phyloP scores from a whole-genome alignment of 305 asterid genomes.

The Rubia balearica region DNA sequence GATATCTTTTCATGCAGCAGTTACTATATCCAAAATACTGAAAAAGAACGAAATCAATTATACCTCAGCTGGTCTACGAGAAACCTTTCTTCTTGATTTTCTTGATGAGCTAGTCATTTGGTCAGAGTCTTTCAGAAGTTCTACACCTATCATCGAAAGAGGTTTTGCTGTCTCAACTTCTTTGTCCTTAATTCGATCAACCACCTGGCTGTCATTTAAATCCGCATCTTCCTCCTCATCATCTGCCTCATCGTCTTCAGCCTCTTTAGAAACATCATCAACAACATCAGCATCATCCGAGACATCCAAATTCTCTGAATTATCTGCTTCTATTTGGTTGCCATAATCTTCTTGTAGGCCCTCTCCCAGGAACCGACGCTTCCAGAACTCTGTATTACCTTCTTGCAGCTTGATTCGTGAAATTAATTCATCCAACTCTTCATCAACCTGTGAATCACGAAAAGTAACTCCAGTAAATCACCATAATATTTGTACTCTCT shows the following conservation, averaged over 20 bases:
- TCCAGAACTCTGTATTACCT: slow-evolving; percentile 98
- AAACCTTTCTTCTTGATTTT: slow-evolving; percentile 61
- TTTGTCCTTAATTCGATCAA: slow-evolving; percentile 71
- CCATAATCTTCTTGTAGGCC: slow-evolving; percentile 55
- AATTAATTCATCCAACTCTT: slow-evolving; percentile 82
- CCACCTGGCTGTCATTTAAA: slow-evolving; percentile 67
- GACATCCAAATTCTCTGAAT: slow-evolving; percentile 44
- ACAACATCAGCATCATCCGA: slow-evolving; percentile 58
- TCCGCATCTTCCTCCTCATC: slow-evolving; percentile 78
- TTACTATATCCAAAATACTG: slow-evolving; percentile 12
- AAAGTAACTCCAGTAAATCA: background rate
- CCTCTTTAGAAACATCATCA: slow-evolving; percentile 32
- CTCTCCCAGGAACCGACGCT: slow-evolving; percentile 92
- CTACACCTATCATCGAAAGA: slow-evolving; percentile 97
- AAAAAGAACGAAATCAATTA: background rate
- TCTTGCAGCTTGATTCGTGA: slow-evolving; percentile 86
- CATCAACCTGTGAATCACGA: slow-evolving; percentile 55
- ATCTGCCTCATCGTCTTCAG: slow-evolving; percentile 31
- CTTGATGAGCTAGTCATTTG: slow-evolving; percentile 62
- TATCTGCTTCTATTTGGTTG: slow-evolving; percentile 47
- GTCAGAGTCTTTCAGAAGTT: slow-evolving; percentile 76
- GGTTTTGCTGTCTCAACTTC: slow-evolving; percentile 75
- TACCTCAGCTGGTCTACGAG: slow-evolving; percentile 74
- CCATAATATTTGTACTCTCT: background rate
- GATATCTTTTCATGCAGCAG: background rate